Base-by-base conservation (phyloP, 805 yeast species). In the Ogataea saltuana region DNA sequence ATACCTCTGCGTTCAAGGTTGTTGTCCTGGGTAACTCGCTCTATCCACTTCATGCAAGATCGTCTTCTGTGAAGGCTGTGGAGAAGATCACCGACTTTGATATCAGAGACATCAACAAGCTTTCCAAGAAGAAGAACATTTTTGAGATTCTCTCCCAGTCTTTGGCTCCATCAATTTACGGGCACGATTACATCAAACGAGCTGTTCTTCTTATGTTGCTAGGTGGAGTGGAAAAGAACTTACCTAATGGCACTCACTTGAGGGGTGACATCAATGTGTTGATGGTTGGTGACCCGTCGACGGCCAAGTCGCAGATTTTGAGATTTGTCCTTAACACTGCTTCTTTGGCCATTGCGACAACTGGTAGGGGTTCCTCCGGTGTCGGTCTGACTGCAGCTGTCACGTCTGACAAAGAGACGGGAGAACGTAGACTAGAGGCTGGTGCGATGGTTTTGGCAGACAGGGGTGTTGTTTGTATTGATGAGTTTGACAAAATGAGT, bases 401-500 rank as follows among this genome's bases (percentile, higher is more conserved):
- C 3, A 90, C 97, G 6, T 78, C 90, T 1, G 99, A 93, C 66
- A 85, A 83, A 58, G 99, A 93, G 65, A 93, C 99, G 0, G 98
- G 98, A 47, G 99, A 93, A 68, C 76, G 97, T 58, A 78, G 95
- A 55, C 72, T 93, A 52, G 99, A 93, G 68, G 99, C 98, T 1
- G 99, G 99, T 75, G 99, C 99, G 3, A 91, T 93, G 97, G 99
- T 93, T 28, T 72, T 93, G 50, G 99, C 98, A 10, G 99, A 93
- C 67, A 74, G 97, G 52, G 99, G 99, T 51, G 77, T 93, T 44
- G 97, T 93, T 31, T 93, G 99, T 77, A 95, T 93, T 58, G 99
- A 93, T 74, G 99, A 93, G 72, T 93, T 93, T 61, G 99, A 91
- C 70, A 93, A 93, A 68, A 93, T 93, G 99, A 83, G 87, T 49